phyloP scores from a whole-genome alignment of 2,329 filamentous ascomycete genomes.

The Penicillium sp. region DNA sequence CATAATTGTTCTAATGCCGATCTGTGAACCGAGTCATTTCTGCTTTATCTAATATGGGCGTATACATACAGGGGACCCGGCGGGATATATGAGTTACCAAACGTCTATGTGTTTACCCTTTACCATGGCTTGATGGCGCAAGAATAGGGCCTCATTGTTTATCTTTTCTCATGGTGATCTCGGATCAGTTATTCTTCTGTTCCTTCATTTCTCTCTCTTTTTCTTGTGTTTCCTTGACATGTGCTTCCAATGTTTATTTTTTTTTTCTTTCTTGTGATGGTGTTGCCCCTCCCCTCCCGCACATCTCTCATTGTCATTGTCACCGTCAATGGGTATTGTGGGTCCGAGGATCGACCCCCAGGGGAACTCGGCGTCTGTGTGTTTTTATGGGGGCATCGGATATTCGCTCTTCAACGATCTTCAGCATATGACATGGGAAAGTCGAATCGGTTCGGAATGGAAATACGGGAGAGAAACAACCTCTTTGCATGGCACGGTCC shows the following conservation, averaged over 20 bases:
- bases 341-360: slow-evolving; percentile 10
- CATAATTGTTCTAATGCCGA: slow-evolving; percentile 26
- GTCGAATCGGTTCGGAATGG: slow-evolving; percentile 11
- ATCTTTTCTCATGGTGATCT: slow-evolving; percentile 7
- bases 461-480: slow-evolving; percentile 19
- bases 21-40: slow-evolving; percentile 16
- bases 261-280: slow-evolving; percentile 15
- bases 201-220: slow-evolving; percentile 12
- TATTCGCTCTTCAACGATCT: slow-evolving; percentile 19
- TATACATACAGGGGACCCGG: slow-evolving; percentile 39
- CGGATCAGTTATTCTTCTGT: slow-evolving; percentile 10
- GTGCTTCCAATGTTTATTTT: slow-evolving; percentile 17
- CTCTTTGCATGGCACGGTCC: slow-evolving; percentile 24
- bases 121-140: slow-evolving; percentile 36
- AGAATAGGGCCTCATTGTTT: slow-evolving; percentile 25
- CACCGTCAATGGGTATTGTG: slow-evolving; percentile 13
- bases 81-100: slow-evolving; percentile 33
- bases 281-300: slow-evolving; percentile 1
- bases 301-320: not conserved
- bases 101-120: slow-evolving; percentile 26
- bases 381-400: slow-evolving; percentile 8
- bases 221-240: slow-evolving; percentile 8
- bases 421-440: slow-evolving; percentile 22
- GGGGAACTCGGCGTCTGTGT: slow-evolving; percentile 16
- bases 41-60: slow-evolving; percentile 35